Evolutionary conservation across 164 flowering plant species (phyloP).

Genomic region (Kingdonia uniflora): DNA sequence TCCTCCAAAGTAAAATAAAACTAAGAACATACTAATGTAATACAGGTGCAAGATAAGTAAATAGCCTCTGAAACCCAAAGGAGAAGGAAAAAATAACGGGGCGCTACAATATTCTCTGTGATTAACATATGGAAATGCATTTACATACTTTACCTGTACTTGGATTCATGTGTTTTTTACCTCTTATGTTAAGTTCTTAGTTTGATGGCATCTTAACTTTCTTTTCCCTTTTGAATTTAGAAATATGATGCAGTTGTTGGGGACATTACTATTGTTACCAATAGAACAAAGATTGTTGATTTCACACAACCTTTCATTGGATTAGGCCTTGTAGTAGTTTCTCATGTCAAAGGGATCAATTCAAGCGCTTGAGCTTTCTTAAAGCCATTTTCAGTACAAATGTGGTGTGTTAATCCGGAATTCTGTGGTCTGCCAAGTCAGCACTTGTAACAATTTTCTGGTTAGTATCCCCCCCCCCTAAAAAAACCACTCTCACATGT

Average conservation of each 20-base stretch:
- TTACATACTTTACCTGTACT: too few species aligned
- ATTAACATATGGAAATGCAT: too few species aligned
- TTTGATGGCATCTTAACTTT: too few species aligned
- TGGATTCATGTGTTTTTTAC: too few species aligned
- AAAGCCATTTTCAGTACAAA: constrained; percentile 59
- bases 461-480: constrained; percentile 45
- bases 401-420: constrained; percentile 83
- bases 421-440: constrained; percentile 86
- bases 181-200: too few species aligned
- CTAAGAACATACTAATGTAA: too few species aligned
- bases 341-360: constrained; percentile 43
- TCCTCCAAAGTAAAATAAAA: too few species aligned
- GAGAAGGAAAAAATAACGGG: too few species aligned
- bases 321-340: constrained; percentile 83
- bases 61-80: too few species aligned
- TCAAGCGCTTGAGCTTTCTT: constrained; percentile 83
- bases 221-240: constrained; percentile 26
- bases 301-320: constrained; percentile 87
- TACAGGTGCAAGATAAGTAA: too few species aligned
- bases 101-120: too few species aligned
- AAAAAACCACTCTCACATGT: too few species aligned
- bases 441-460: constrained; percentile 74
- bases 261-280: constrained; percentile 70
- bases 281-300: constrained; percentile 76
- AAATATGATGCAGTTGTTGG: constrained; percentile 86